These are phyloP conservation scores for Xenosphaeropsis pyriputrescens DNA, from an alignment of 2,329 filamentous ascomycete genomes.

Conservation along the genomic window DNA sequence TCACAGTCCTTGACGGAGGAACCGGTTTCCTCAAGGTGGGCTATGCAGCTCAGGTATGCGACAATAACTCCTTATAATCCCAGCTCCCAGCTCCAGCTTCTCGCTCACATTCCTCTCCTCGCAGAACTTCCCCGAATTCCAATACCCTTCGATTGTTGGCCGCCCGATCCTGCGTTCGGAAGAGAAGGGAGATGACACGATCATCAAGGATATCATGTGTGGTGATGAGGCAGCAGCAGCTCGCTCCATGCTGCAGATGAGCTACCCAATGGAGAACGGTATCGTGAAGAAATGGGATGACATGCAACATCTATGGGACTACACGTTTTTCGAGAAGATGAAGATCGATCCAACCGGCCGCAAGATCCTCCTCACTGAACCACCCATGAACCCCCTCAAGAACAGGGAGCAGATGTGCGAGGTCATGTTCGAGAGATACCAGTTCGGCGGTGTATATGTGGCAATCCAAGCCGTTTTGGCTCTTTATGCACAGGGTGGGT, in stretches of 20 bases:
- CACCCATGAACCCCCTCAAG: constrained; percentile 92
- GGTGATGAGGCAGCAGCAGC: constrained; percentile 94
- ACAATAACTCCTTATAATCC: neutral
- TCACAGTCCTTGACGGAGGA: constrained; percentile 90
- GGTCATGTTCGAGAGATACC: constrained; percentile 97
- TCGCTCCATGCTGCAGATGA: constrained; percentile 94
- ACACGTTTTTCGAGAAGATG: constrained; percentile 97
- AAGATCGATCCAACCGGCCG: constrained; percentile 77
- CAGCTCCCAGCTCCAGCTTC: constrained; percentile 1
- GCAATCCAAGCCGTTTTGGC: constrained; percentile 95
- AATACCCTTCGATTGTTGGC: constrained; percentile 96
- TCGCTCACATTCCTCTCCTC: neutral
- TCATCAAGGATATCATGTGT: constrained; percentile 98
- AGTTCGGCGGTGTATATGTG: constrained; percentile 93
- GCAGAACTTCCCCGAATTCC: constrained; percentile 96
- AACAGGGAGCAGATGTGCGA: constrained; percentile 98
- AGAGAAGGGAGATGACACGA: constrained; percentile 56
- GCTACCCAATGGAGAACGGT: constrained; percentile 99
- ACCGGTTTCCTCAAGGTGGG: constrained; percentile 99
- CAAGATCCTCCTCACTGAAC: constrained; percentile 95
- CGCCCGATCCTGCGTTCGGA: constrained; percentile 94
- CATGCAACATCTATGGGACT: constrained; percentile 99
- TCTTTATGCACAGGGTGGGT: constrained; percentile 81
- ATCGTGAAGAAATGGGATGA: constrained; percentile 99
- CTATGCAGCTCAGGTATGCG: constrained; percentile 72